These are phyloP conservation scores for Meredithiella fracta DNA, from an alignment of 2,329 filamentous ascomycete genomes.

Conservation along the genomic window DNA sequence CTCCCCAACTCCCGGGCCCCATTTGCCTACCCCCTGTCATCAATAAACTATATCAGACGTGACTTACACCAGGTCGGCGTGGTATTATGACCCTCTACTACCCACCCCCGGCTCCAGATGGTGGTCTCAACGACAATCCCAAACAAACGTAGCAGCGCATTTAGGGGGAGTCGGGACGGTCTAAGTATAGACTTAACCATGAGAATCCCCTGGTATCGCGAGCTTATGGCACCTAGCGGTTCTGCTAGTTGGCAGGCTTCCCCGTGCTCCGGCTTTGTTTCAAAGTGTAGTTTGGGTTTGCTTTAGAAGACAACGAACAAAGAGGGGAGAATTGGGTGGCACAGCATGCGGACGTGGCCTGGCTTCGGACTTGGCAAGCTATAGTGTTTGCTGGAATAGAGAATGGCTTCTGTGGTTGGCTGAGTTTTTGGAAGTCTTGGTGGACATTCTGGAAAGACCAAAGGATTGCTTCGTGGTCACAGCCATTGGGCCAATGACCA, in stretches of 20 bases:
- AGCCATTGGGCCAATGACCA: no score
- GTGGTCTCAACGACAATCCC: slow-evolving; percentile 1
- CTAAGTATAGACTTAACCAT: slow-evolving; percentile 6
- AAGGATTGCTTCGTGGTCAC: no score
- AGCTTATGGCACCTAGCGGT: not conserved
- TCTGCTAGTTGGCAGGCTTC: not conserved
- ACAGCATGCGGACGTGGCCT: no score
- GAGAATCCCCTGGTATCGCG: not conserved
- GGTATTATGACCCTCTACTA: not conserved
- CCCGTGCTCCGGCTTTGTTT: not conserved
- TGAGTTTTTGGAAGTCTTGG: no score
- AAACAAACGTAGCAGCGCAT: slow-evolving; percentile 3
- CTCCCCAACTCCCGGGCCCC: no score
- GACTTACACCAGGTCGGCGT: not conserved
- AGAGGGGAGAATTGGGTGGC: not conserved
- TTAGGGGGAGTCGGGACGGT: not conserved
- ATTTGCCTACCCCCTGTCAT: not conserved
- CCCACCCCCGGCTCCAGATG: not conserved
- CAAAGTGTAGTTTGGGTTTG: not conserved
- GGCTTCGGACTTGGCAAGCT: no score
- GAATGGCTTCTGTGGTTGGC: no score
- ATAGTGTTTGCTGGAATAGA: no score
- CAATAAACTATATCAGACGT: not conserved
- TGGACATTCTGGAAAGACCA: no score
- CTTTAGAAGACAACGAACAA: not conserved